Conservation (phyloP, 345 rosid species). For the Lepidium didymum region DNA sequence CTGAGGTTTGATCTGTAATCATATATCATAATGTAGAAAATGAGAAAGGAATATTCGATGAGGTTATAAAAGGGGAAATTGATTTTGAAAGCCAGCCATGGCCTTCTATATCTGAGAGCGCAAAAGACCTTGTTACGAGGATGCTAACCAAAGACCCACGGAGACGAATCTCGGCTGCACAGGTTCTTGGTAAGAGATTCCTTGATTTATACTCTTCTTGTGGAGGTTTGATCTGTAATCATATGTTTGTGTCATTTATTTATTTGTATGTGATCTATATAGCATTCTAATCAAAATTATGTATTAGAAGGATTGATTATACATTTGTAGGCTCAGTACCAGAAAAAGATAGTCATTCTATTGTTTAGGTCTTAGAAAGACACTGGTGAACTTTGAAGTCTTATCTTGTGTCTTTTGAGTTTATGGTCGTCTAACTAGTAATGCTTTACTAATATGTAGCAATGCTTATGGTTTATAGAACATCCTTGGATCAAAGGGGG, state of each 20-base stretch:
- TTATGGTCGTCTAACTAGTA: conserved; percentile 4
- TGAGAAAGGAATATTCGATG: conserved; percentile 81
- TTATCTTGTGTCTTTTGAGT: neutral
- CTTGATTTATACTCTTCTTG: too few species aligned
- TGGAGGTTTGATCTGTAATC: too few species aligned
- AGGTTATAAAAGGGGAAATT: conserved; percentile 60
- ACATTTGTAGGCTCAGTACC: neutral
- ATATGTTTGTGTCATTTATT: too few species aligned
- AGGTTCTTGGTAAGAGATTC: conserved; percentile 66
- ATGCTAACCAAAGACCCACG: conserved; percentile 76
- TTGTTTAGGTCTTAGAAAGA: neutral
- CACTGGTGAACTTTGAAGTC: neutral
- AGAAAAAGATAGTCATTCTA: neutral
- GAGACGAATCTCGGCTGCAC: conserved; percentile 63
- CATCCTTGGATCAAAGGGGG: conserved; percentile 95
- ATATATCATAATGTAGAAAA: conserved; percentile 41
- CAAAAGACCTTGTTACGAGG: conserved; percentile 80
- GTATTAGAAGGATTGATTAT: neutral
- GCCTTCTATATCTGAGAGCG: conserved; percentile 81
- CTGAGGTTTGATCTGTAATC: neutral
- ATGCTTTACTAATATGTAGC: conserved; percentile 21
- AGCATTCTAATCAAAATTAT: neutral
- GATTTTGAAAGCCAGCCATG: conserved; percentile 76
- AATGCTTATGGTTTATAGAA: conserved; percentile 35
- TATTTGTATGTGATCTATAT: neutral